Conservation (phyloP, 2,329 filamentous ascomycete species). For the Venturia carpophila region DNA sequence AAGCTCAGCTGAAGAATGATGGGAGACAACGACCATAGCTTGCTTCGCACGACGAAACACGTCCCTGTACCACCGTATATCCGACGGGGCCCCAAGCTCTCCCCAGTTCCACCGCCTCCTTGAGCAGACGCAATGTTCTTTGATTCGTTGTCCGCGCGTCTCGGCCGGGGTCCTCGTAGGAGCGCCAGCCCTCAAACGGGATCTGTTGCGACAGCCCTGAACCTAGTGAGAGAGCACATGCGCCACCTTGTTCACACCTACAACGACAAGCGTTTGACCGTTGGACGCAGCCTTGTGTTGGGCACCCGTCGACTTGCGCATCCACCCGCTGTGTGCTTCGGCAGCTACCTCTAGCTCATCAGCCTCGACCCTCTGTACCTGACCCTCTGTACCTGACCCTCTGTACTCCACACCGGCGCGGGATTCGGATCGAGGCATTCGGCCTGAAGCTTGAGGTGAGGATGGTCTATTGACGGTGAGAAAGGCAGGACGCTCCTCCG, state of each 20-base stretch:
- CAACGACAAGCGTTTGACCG: slow-evolving; percentile 5
- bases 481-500: not conserved
- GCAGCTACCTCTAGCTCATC: not conserved
- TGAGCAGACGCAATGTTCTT: not conserved
- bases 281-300: slow-evolving; percentile 6
- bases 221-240: not conserved
- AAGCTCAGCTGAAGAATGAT: not conserved
- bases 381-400: too few relatives aligned
- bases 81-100: not conserved
- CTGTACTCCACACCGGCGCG: not conserved
- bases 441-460: not conserved
- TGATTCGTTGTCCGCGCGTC: not conserved
- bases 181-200: not conserved
- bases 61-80: not conserved
- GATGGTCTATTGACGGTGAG: not conserved
- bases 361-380: not conserved
- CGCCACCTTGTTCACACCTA: not conserved
- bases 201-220: not conserved
- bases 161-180: not conserved
- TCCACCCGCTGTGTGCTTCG: not conserved
- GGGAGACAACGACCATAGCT: not conserved
- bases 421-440: not conserved
- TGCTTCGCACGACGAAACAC: not conserved
- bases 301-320: not conserved
- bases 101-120: too few relatives aligned